Base-by-base conservation (phyloP, 257 asterid genomes). In the Solanum okadae region DNA sequence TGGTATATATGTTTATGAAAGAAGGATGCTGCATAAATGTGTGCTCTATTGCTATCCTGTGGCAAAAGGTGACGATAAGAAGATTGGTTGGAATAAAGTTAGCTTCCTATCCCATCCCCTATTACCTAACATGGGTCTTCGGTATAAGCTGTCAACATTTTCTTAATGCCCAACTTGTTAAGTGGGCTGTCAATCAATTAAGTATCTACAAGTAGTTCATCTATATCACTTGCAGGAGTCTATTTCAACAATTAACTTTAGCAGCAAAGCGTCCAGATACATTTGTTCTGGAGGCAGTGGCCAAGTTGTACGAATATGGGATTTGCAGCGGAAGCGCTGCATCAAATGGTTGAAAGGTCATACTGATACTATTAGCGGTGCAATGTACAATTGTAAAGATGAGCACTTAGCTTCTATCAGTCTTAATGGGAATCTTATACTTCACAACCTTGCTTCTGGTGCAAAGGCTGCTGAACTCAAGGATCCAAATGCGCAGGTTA, bases 321-420 rank as follows among this genome's bases (percentile, higher is more conserved):
- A 97, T 93, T 93, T 97, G 93, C 99, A 97, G 93, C 94, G 93
- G 89, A 94, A 93, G 92, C 94, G 98, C 44, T 97, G 99, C 73
- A 94, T 96, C 85, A 96, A 96, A 95, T 93, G 98, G 98, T 92
- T 96, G 94, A 97, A 95, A 94, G 99, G 99, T 84, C 99, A 97
- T 83, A 93, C 95, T 42, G 98, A 94, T 92, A 92, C 97, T 10
- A 94, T 97, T 86, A 96, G 98, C 27, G 98, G 98, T 86, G 96
- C 93, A 73, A 91, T 94, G 97, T 96, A 96, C 94, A 97, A 97
- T 90, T 97, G 99, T 92, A 97, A 94, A 92, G 99, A 97, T 91
- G 99, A 97, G 88, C 98, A 97, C 90, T 91, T 97, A 90, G 99
- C 99, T 90, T 97, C 99, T 73, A 94, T 93, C 82, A 96, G 99